Conservation (phyloP, 148 eudicot species). For the Rhododendron henanense region DNA sequence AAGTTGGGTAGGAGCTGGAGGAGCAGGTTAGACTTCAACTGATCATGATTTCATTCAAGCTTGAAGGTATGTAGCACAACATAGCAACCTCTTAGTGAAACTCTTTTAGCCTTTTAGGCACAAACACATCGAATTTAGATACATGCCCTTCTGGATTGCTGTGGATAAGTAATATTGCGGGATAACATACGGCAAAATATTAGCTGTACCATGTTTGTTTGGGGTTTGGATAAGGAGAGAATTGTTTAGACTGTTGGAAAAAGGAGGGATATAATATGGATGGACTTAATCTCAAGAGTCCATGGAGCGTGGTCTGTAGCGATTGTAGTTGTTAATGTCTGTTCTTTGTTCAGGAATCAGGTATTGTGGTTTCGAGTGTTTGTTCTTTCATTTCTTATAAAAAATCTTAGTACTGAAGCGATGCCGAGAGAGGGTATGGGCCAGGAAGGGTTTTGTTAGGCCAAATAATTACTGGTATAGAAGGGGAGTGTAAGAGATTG, state of each 20-base stretch:
- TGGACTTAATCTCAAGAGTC: too few relatives aligned
- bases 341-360: background rate
- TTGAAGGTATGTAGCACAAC: background rate
- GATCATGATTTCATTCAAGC: background rate
- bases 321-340: background rate
- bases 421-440: background rate
- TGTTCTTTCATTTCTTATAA: background rate
- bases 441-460: background rate
- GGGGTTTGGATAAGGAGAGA: too few relatives aligned
- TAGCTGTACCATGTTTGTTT: too few relatives aligned
- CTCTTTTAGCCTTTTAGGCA: background rate
- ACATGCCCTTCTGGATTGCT: background rate
- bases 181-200: too few relatives aligned
- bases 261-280: too few relatives aligned
- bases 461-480: background rate
- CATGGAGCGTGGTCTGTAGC: too few relatives aligned
- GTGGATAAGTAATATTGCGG: background rate
- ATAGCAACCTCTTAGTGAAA: background rate
- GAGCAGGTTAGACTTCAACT: background rate
- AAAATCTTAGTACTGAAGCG: background rate
- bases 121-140: background rate
- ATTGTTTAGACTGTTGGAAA: too few relatives aligned
- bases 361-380: background rate
- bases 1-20: background rate
- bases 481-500: background rate